Evolutionary conservation across 192 early-diverging fungal species (phyloP).

Genomic region (Pecoramyces ruminantium): DNA sequence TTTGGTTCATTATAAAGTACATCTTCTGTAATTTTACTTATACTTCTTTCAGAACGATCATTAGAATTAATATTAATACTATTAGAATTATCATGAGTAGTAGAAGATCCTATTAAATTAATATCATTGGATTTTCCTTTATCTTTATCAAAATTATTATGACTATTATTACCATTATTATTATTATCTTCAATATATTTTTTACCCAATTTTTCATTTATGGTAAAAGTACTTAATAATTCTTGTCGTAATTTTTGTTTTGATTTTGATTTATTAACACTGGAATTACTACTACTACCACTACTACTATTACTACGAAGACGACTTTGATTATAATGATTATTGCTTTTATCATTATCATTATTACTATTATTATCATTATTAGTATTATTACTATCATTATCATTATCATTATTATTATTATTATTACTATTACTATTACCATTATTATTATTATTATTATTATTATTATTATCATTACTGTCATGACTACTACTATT

Average conservation of each 20-base stretch:
- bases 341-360: no score
- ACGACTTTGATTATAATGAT: no score
- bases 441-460: no score
- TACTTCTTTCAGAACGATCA: background rate
- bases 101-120: no score
- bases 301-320: background rate
- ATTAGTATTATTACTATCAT: no score
- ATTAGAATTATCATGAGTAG: no score
- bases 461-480: no score
- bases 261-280: background rate
- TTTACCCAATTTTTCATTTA: background rate
- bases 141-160: no score
- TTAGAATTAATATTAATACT: background rate
- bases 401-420: no score
- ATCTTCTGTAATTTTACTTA: background rate
- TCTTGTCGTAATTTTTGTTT: background rate
- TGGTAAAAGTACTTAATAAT: background rate
- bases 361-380: no score
- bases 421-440: no score
- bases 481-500: no score
- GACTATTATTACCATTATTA: background rate
- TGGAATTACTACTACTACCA: background rate
- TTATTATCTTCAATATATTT: background rate
- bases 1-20: background rate
- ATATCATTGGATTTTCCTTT: background rate